Conservation (phyloP, 2,329 filamentous ascomycete genomes). For the Arthrinium puccinioides region DNA sequence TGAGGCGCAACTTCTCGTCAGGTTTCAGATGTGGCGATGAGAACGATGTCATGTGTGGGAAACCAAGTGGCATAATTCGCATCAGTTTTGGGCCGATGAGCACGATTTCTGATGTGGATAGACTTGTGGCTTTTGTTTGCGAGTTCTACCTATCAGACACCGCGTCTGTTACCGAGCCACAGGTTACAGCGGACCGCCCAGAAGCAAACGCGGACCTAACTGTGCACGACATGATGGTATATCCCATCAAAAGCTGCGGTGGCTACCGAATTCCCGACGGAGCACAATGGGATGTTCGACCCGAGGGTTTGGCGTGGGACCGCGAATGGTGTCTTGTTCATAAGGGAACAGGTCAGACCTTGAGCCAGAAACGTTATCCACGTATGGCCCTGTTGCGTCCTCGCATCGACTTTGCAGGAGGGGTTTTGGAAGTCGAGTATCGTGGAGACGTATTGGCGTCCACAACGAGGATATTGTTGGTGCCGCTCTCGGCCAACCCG, state of each 20-base stretch:
- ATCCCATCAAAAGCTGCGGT: conserved; percentile 91
- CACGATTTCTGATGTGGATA: conserved; percentile 63
- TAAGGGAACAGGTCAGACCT: conserved; percentile 70
- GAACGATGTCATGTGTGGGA: conserved; percentile 73
- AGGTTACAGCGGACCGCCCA: too few species aligned
- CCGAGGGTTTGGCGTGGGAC: conserved; percentile 87
- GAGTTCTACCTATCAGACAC: conserved; percentile 52
- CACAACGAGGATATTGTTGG: conserved; percentile 30
- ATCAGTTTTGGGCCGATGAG: conserved; percentile 90
- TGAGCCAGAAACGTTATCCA: conserved; percentile 85
- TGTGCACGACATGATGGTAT: conserved; percentile 43
- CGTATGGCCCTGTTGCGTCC: conserved; percentile 81
- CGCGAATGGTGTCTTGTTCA: conserved; percentile 95
- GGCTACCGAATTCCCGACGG: conserved; percentile 63
- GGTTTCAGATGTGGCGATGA: conserved; percentile 81
- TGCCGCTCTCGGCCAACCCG: conserved; percentile 65
- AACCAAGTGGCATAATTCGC: conserved; percentile 81
- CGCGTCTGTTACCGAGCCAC: neutral
- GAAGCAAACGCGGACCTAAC: neutral
- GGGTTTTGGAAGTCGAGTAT: conserved; percentile 56
- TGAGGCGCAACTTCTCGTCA: conserved; percentile 75
- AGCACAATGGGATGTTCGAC: conserved; percentile 65
- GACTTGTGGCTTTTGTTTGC: conserved; percentile 62
- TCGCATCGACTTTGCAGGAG: conserved; percentile 59
- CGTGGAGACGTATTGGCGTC: conserved; percentile 22